Conservation (phyloP, 345 rosid genomes). For the Rhizophora mangle region DNA sequence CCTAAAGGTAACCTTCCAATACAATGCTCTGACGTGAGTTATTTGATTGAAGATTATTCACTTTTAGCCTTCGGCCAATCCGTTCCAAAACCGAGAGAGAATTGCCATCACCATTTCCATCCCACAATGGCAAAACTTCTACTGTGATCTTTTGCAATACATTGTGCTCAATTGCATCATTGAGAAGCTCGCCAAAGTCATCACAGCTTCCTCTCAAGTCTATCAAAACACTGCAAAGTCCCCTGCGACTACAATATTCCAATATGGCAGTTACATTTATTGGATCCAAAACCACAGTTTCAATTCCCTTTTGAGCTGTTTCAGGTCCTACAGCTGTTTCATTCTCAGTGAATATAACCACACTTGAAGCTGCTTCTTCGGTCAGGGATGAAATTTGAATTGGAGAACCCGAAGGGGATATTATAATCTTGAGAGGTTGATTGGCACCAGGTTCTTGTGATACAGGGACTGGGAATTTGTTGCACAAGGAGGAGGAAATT, state of each 20-base stretch:
- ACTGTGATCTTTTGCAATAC: slow-evolving; percentile 50
- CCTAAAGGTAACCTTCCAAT: slow-evolving; percentile 53
- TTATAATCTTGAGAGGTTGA: slow-evolving; percentile 55
- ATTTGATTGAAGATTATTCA: slow-evolving; percentile 47
- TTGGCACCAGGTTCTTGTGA: slow-evolving; percentile 60
- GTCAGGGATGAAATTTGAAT: slow-evolving; percentile 27
- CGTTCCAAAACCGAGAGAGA: slow-evolving; percentile 22
- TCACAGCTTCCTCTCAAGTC: slow-evolving; percentile 51
- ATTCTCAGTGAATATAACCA: slow-evolving; percentile 39
- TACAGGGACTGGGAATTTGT: slow-evolving; percentile 30
- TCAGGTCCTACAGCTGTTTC: slow-evolving; percentile 30
- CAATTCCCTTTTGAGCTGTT: slow-evolving; percentile 30
- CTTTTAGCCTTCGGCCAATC: slow-evolving; percentile 34
- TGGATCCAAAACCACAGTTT: slow-evolving; percentile 45
- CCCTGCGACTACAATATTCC: slow-evolving; percentile 46
- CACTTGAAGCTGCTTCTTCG: slow-evolving; percentile 35
- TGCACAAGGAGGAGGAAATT: slow-evolving; percentile 43
- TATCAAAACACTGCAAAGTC: slow-evolving; percentile 59
- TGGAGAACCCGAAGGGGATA: slow-evolving; percentile 13
- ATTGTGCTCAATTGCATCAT: slow-evolving; percentile 44
- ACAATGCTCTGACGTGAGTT: slow-evolving; percentile 41
- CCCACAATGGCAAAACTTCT: slow-evolving; percentile 67
- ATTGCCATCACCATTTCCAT: slow-evolving; percentile 20
- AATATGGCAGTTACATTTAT: slow-evolving; percentile 45
- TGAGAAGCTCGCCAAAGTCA: slow-evolving; percentile 53